These are phyloP conservation scores for Ceratobasidium sp. DNA, from an alignment of 1,284 basidiomycete genomes.

Conservation along the genomic window DNA sequence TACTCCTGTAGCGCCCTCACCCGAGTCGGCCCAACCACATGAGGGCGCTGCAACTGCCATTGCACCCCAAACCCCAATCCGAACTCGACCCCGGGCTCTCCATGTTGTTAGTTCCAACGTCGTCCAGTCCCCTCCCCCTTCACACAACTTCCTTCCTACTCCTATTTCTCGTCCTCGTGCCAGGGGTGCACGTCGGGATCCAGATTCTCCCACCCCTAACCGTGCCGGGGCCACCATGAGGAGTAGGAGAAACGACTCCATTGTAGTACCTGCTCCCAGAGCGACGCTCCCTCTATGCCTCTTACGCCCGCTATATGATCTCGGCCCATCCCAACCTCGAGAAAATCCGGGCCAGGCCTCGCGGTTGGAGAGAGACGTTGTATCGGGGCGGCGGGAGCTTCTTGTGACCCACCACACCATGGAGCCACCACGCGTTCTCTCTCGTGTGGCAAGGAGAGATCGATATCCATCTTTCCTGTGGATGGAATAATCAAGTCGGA, in stretches of 20 bases:
- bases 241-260: background rate
- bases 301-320: background rate
- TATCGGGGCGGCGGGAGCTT: slow-evolving; percentile 10
- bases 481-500: slow-evolving; percentile 14
- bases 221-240: background rate
- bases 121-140: too few relatives aligned
- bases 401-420: slow-evolving; percentile 5
- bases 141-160: too few relatives aligned
- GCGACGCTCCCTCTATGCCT: background rate
- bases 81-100: too few relatives aligned
- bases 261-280: too few relatives aligned
- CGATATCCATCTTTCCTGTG: background rate
- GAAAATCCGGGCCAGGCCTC: background rate
- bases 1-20: too few relatives aligned
- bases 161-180: too few relatives aligned
- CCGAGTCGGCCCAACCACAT: too few relatives aligned
- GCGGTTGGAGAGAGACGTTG: background rate
- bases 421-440: background rate
- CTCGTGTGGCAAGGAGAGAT: slow-evolving; percentile 17
- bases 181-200: too few relatives aligned
- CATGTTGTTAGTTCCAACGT: too few relatives aligned
- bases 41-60: too few relatives aligned
- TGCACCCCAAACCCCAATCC: too few relatives aligned
- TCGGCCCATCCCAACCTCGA: background rate
- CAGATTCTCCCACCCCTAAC: background rate